A percentile compares a stretch with the other conserved stretches of the same genome.
These are phyloP conservation scores for Eucalyptus microcorys DNA, from an alignment of 345 rosid species.

Conservation along the genomic window DNA sequence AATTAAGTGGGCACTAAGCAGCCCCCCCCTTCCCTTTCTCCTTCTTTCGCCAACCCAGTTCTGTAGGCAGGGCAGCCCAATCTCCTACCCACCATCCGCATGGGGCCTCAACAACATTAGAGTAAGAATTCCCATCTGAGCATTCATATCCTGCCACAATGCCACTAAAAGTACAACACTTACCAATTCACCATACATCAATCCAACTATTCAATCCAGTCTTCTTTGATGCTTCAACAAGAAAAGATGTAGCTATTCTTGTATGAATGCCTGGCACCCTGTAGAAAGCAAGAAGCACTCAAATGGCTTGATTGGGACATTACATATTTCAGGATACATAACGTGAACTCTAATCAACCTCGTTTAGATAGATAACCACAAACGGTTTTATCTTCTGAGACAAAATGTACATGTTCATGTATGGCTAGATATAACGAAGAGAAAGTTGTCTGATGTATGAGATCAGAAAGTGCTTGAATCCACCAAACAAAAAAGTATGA, in stretches of 20 bases:
- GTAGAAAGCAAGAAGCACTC: neutral
- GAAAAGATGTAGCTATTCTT: slow-evolving; percentile 31
- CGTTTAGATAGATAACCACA: neutral
- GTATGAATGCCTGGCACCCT: slow-evolving; percentile 41
- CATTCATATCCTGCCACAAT: neutral
- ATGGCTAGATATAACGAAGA: neutral
- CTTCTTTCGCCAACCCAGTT: neutral
- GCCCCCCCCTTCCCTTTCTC: fast-evolving
- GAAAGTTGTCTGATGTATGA: neutral
- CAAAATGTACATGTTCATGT: neutral
- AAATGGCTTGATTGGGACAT: neutral
- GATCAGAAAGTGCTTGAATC: neutral
- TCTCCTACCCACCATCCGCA: neutral
- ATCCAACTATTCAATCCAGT: slow-evolving; percentile 22
- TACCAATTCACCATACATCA: slow-evolving; percentile 23
- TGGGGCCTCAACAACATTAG: neutral
- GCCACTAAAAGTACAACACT: neutral
- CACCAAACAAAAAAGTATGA: neutral
- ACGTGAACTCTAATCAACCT: neutral
- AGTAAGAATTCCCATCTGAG: neutral
- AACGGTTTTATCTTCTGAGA: neutral
- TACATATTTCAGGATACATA: neutral
- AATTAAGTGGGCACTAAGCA: neutral
- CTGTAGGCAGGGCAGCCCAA: neutral
- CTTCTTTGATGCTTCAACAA: slow-evolving; percentile 34